A percentile compares a stretch with the other conserved stretches of the same genome.
phyloP scores from a whole-genome alignment of 2,329 filamentous ascomycete genomes.

The Escovopsis sp. region DNA sequence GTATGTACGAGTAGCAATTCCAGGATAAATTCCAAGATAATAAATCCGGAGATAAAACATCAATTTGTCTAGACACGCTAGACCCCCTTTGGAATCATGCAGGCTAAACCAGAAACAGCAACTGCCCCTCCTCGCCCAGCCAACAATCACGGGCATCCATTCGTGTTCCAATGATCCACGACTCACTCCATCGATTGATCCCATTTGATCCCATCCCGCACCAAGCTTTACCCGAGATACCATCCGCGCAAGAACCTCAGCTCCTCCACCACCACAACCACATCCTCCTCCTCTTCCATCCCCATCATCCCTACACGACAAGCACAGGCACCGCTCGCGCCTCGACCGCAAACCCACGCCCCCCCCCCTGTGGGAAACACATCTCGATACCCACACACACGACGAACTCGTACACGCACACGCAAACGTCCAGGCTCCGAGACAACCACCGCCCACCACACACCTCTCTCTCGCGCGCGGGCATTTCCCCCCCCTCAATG shows the following conservation, averaged over 20 bases:
- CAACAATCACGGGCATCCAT: neutral
- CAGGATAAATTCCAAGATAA: too few relatives aligned
- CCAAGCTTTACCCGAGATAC: neutral
- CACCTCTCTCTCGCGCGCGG: neutral
- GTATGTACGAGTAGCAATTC: too few relatives aligned
- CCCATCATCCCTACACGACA: neutral
- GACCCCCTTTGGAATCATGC: neutral
- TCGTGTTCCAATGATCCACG: neutral
- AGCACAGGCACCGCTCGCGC: neutral
- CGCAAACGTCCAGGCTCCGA: too few relatives aligned
- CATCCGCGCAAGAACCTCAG: neutral
- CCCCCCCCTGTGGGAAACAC: too few relatives aligned
- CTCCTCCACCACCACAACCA: neutral
- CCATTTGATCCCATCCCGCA: neutral
- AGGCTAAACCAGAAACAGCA: neutral
- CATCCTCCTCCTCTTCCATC: neutral
- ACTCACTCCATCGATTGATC: neutral
- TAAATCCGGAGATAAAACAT: too few relatives aligned
- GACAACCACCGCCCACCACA: too few relatives aligned
- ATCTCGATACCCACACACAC: too few relatives aligned
- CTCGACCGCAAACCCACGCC: too few relatives aligned
- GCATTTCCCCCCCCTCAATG: slow-evolving; percentile 8
- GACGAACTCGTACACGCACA: too few relatives aligned
- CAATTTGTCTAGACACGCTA: too few relatives aligned
- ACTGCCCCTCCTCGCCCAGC: neutral